A percentile compares a stretch with the other conserved stretches of the same genome.
Conservation (phyloP, 108 stramenopile genomes). For the Skeletonema potamos region DNA sequence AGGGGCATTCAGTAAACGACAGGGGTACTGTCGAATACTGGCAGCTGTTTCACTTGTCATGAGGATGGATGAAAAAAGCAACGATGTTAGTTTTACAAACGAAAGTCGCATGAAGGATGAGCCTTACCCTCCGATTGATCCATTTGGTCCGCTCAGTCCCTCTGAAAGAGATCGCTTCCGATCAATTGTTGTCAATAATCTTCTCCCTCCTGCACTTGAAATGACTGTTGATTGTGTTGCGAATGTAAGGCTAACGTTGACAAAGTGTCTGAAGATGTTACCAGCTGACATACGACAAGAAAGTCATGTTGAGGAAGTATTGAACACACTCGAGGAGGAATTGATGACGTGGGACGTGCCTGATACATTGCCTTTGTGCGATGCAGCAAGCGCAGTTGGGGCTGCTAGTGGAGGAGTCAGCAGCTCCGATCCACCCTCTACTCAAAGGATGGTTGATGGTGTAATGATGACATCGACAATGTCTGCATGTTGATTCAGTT, state of each 20-base stretch:
- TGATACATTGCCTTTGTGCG: constrained; percentile 27
- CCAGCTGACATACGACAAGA: constrained; percentile 55
- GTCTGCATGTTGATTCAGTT: neutral
- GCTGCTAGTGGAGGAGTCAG: neutral
- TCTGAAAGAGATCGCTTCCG: constrained; percentile 63
- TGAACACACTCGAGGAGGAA: constrained; percentile 71
- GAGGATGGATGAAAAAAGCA: constrained; percentile 56
- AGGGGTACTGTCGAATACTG: constrained; percentile 77
- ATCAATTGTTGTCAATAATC: constrained; percentile 53
- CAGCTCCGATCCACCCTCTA: neutral
- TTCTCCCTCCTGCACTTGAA: constrained; percentile 69
- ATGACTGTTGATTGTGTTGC: constrained; percentile 81
- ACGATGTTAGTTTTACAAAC: neutral
- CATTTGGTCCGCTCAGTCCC: constrained; percentile 60
- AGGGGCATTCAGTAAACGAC: constrained; percentile 74
- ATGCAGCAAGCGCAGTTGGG: neutral
- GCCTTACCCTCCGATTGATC: constrained; percentile 34
- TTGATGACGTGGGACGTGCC: constrained; percentile 78
- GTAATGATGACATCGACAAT: neutral
- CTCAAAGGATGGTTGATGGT: neutral
- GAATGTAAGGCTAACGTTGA: constrained; percentile 76
- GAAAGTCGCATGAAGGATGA: constrained; percentile 6
- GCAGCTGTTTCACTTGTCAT: constrained; percentile 66
- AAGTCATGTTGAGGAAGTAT: constrained; percentile 53
- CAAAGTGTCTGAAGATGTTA: constrained; percentile 71